Evolutionary conservation across 2,329 filamentous ascomycete genomes (phyloP).

Genomic region (Neoarthrinium moseri): DNA sequence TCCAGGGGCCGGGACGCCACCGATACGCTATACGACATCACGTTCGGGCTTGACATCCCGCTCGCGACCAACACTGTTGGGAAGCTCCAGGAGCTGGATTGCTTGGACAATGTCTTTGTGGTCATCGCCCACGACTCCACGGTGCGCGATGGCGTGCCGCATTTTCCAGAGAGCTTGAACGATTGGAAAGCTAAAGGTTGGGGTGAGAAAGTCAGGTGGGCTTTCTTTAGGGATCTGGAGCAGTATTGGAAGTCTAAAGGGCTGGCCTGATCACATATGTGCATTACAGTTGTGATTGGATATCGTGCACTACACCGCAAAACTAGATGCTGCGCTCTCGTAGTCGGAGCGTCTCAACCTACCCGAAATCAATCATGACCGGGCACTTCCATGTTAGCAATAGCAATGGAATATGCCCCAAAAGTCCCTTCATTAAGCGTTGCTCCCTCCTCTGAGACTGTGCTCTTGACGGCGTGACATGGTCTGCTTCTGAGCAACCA

Average conservation of each 20-base stretch:
- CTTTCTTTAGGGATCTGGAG: neutral
- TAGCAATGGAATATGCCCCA: no score
- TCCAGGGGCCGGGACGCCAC: neutral
- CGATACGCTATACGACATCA: neutral
- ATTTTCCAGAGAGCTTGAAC: neutral
- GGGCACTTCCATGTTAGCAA: no score
- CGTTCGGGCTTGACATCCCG: neutral
- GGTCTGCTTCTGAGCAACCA: no score
- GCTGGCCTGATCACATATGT: neutral
- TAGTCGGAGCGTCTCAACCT: no score
- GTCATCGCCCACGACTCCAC: neutral
- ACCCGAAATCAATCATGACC: no score
- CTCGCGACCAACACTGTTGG: neutral
- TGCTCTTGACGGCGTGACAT: no score
- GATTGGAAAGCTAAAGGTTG: slow-evolving; percentile 1
- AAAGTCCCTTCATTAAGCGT: no score
- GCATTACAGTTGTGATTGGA: no score
- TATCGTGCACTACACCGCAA: no score
- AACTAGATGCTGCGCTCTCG: no score
- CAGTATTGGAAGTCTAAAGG: neutral
- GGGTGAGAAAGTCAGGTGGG: neutral
- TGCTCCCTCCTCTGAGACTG: no score
- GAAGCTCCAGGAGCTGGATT: neutral
- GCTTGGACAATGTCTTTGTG: neutral
- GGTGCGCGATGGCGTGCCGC: neutral